Evolutionary conservation across 116 monocot species (phyloP), one percentile per base, ranked within the genome.

Genomic region (Phalaenopsis hybrid): DNA sequence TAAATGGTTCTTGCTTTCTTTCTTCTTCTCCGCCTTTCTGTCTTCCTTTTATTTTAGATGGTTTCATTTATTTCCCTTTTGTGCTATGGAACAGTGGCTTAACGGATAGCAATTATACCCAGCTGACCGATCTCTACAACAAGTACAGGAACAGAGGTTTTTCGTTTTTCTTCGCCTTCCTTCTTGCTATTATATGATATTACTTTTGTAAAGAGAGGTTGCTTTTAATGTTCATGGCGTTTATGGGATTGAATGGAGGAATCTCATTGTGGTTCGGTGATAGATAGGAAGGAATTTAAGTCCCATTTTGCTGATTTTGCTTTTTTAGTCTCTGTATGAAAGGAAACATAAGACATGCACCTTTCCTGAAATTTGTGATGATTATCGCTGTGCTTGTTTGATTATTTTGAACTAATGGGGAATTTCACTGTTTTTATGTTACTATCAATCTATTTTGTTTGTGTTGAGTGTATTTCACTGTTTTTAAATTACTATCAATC

Each of bases 121-220:
- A 94, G 45, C 83, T 97, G 85, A 87, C 94, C 0, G 85, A 91
- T 68, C 92, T 97, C 51, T 92, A 94, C 76, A 88, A 79, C 78
- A 97, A 94, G 82, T 93, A 90, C 81, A 91, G 85, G 81, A 81
- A 85, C 80, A 86, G 86, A 88, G 94, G 97, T 97, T 72, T 58
- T 91, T 72, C 8, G 15, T 45, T n/a, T 75, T 12, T 75, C 44
- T 44, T 45, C 46, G 6, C 3, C 75, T 75, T 20, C 45, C 20
- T 74, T 75, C 6, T 75, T 41, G 3, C 9, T 81, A 17, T 52
- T 16, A 51, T 75, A 37, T 63, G 13, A 25, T 75, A 18, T 58
- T 57, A 16, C 52, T 73, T 74, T 44, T 11, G 2, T 7, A 72
- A 72, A 20, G 15, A 70, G 15, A 16, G 10, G 6, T 12, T 15